Base-by-base conservation (phyloP, 495 filamentous ascomycete species). In the Talaromyces adpressus region DNA sequence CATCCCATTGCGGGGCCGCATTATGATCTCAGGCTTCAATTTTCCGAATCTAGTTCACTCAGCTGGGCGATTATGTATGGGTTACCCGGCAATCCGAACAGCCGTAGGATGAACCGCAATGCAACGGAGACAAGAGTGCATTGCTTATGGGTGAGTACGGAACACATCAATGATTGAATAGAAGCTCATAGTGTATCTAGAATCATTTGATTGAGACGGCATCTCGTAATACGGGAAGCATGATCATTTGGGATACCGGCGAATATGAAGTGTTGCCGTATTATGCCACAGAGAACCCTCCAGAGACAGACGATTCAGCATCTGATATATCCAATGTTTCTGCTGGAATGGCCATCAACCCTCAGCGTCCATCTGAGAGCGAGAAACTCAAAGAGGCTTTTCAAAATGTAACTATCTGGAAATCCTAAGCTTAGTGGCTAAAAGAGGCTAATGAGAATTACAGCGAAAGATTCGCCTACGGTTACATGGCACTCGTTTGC, bases 171-270 rank as follows among this genome's bases (percentile, higher is more conserved):
- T 66, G 25, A 20, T n/a, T 8, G 29, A 1, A 63, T 59, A 6
- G 12, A 22, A 11, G 22, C 39, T 58, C n/a, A 63, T 29, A 5
- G 6, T 12, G 16, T 16, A 58, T 12, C 6, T 61, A 89, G 84
- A 89, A 87, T 63, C 85, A 90, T 70, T 80, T 89, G 6, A 82
- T 87, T 53, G 87, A 90, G 67, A 86, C 84, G 0, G 87, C 83
- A 6, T 86, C 83, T 2, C 56, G 65, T 11, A 73, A 73, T 12
- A 88, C 85, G 0, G 87, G 87, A 2, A 87, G 83, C 16, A 74
- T 90, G 16, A 79, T 90, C 14, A 86, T 90, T 39, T 90, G 87
- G 87, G 87, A 90, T 62, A 89, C 85, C 1, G 87, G 87, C 7
- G 85, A 86, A 61, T 89, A 89, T 66, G 75, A 79, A 58, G 66